Conservation (phyloP, 164 flowering plant genomes). For the Pachysandra terminalis region DNA sequence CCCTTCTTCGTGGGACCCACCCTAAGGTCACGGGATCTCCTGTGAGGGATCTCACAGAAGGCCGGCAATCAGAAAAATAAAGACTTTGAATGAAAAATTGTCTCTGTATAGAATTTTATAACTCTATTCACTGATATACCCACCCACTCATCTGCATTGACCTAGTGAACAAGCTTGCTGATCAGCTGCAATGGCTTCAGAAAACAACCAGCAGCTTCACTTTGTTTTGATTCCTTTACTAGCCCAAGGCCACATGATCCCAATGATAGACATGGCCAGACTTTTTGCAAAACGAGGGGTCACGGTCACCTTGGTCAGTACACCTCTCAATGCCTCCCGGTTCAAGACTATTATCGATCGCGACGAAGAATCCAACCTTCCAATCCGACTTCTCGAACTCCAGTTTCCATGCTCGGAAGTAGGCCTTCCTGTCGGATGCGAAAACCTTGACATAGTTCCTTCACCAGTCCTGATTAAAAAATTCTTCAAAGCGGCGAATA, state of each 20-base stretch:
- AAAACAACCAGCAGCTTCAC: slow-evolving; percentile 15
- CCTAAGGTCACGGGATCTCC: no score
- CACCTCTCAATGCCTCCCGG: slow-evolving; percentile 26
- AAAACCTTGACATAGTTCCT: slow-evolving; percentile 24
- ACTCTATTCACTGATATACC: no score
- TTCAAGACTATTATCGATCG: slow-evolving; percentile 4
- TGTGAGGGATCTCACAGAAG: no score
- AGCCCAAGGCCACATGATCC: slow-evolving; percentile 36
- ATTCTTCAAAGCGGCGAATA: slow-evolving; percentile 14
- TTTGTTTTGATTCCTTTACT: slow-evolving; percentile 29
- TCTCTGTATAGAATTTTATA: no score
- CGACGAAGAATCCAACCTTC: slow-evolving; percentile 15
- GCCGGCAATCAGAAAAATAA: no score
- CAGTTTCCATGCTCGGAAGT: slow-evolving; percentile 27
- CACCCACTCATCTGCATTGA: no score
- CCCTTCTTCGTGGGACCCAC: no score
- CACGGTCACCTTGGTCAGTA: slow-evolving; percentile 25
- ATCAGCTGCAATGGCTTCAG: slow-evolving; percentile 13
- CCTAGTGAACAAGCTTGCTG: no score
- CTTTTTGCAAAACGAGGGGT: slow-evolving; percentile 22
- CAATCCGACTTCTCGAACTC: slow-evolving; percentile 17
- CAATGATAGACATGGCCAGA: slow-evolving; percentile 31
- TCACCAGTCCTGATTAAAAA: slow-evolving; percentile 1
- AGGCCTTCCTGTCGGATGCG: slow-evolving; percentile 29
- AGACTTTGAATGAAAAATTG: no score